These are phyloP conservation scores for Botrytis medusae DNA, from an alignment of 2,329 filamentous ascomycete genomes.

Conservation along the genomic window DNA sequence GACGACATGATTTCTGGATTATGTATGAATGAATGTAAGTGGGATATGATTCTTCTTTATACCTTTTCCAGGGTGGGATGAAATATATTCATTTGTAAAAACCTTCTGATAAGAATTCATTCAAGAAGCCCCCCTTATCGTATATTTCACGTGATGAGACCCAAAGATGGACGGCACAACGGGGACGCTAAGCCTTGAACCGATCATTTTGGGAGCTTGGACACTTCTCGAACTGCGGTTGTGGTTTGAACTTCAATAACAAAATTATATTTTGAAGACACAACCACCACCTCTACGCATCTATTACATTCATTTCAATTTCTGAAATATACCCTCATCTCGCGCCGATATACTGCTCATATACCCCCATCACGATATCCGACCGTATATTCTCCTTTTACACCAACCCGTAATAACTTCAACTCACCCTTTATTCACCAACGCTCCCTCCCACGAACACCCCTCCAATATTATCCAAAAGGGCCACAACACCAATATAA, in stretches of 20 bases:
- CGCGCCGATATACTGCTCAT: not conserved
- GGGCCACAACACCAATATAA: not conserved
- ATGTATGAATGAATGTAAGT: not conserved
- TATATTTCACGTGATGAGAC: not conserved
- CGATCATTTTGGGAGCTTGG: conserved; percentile 5
- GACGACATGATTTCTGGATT: conserved; percentile 5
- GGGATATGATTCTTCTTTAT: not conserved
- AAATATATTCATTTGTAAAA: not conserved
- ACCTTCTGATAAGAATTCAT: not conserved
- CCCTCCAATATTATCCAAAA: conserved; percentile 4
- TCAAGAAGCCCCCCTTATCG: not conserved
- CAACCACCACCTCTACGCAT: not conserved
- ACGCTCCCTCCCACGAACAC: conserved; percentile 12
- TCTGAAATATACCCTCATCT: not conserved
- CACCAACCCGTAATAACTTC: not conserved
- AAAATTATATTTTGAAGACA: not conserved
- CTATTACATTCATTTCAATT: not conserved
- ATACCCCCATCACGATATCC: too few species aligned
- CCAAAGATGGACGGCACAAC: not conserved
- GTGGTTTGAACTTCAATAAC: conserved; percentile 4
- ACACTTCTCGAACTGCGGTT: conserved; percentile 2
- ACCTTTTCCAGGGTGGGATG: not conserved
- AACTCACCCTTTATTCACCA: not conserved
- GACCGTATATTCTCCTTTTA: not conserved
- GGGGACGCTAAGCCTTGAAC: not conserved